Percentiles rank a stretch among this genome's conserved stretches.
These are phyloP conservation scores for Litchi chinensis DNA, from an alignment of 345 rosid genomes.

Conservation along the genomic window DNA sequence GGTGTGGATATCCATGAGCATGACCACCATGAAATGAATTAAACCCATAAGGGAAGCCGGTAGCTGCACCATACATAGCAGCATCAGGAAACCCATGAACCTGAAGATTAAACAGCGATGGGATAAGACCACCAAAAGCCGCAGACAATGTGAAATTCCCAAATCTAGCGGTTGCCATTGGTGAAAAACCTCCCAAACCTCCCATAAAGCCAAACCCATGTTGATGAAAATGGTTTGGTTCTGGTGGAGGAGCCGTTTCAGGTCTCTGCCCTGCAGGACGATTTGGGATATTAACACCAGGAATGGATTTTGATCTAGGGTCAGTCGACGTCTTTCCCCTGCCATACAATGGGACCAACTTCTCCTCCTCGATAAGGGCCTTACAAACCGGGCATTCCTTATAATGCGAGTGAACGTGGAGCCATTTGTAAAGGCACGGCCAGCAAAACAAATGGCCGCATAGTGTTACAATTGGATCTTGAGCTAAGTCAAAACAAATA, in stretches of 20 bases:
- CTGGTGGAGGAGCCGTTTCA: conserved; percentile 90
- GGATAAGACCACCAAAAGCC: conserved; percentile 85
- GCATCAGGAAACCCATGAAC: conserved; percentile 85
- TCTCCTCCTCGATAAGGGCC: conserved; percentile 82
- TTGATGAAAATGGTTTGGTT: conserved; percentile 66
- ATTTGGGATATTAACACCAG: conserved; percentile 77
- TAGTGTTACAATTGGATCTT: conserved; percentile 95
- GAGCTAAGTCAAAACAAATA: conserved; percentile 97
- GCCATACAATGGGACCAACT: conserved; percentile 93
- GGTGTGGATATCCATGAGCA: conserved; percentile 59
- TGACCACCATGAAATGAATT: conserved; percentile 76
- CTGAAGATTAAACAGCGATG: conserved; percentile 80
- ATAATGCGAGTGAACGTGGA: conserved; percentile 75
- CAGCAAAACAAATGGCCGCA: conserved; percentile 99
- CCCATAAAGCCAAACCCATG: conserved; percentile 83
- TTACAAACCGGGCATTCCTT: conserved; percentile 95
- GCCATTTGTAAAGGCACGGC: conserved; percentile 99
- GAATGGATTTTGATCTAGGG: conserved; percentile 85
- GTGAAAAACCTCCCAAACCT: conserved; percentile 86
- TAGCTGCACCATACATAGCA: conserved; percentile 72
- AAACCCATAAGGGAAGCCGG: conserved; percentile 76
- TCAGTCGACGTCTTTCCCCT: conserved; percentile 84
- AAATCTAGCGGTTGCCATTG: conserved; percentile 67
- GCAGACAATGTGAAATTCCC: conserved; percentile 85
- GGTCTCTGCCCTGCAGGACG: conserved; percentile 99